A percentile compares a stretch with the other conserved stretches of the same genome.
Evolutionary conservation across 129 eudicot species (phyloP).

Genomic region (Oenanthe sinensis): DNA sequence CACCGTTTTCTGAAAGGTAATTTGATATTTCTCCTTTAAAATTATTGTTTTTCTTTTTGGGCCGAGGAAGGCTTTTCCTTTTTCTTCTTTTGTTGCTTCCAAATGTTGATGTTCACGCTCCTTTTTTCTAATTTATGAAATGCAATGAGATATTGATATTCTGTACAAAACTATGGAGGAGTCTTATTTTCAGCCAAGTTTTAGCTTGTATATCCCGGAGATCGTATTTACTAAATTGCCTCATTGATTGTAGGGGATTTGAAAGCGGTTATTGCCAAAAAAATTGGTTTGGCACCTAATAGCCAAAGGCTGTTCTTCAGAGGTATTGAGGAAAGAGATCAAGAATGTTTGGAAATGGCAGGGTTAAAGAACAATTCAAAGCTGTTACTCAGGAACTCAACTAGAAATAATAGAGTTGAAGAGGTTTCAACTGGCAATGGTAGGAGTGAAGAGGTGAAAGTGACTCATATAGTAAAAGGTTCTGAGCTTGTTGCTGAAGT

Average conservation of each 20-base stretch:
- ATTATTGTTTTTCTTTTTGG: not conserved
- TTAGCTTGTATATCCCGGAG: not conserved
- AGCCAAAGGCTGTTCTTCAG: constrained; percentile 51
- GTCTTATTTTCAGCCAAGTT: not conserved
- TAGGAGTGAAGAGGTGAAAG: constrained; percentile 36
- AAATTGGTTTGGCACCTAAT: constrained; percentile 58
- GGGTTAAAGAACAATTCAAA: constrained; percentile 73
- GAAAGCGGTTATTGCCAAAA: constrained; percentile 50
- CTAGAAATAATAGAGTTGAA: constrained; percentile 23
- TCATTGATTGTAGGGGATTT: constrained; percentile 48
- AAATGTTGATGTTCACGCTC: not conserved
- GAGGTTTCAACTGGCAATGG: constrained; percentile 28
- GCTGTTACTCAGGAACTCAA: constrained; percentile 40
- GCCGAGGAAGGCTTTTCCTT: not conserved
- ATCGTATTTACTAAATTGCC: constrained; percentile 9
- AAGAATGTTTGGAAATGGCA: constrained; percentile 38
- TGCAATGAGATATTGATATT: not conserved
- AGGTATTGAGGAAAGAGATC: constrained; percentile 71
- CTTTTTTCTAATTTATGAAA: not conserved
- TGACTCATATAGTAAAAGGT: constrained; percentile 36
- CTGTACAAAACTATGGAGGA: not conserved
- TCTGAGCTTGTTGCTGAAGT: constrained; percentile 57
- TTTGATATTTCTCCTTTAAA: not conserved
- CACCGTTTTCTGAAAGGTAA: not conserved
- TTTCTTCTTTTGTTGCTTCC: not conserved